Evolutionary conservation across 768 basidiomycete species (phyloP).

Genomic region (Botryobasidium botryosum): DNA sequence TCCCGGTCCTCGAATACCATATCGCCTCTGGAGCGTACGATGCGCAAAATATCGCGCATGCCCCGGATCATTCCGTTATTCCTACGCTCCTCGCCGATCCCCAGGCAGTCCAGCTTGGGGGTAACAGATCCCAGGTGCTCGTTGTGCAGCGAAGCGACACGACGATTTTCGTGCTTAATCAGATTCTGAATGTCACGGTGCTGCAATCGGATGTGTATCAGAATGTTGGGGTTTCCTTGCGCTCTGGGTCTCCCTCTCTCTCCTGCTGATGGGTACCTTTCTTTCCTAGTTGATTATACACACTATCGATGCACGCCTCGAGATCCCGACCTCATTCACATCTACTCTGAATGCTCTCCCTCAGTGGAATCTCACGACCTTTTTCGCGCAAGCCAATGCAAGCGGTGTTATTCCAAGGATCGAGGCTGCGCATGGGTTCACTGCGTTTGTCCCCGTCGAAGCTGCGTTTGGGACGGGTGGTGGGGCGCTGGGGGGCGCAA

Average conservation of each 20-base stretch:
- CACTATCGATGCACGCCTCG: conserved; percentile 33
- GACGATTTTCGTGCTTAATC: conserved; percentile 30
- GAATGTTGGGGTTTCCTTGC: conserved; percentile 13
- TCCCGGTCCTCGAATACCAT: too few species aligned
- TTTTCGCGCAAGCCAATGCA: too few species aligned
- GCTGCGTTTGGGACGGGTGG: conserved; percentile 28
- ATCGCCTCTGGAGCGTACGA: too few species aligned
- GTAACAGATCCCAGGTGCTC: conserved; percentile 38
- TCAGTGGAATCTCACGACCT: too few species aligned
- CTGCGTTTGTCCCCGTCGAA: conserved; percentile 49
- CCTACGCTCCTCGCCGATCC: conserved; percentile 42
- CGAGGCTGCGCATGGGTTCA: conserved; percentile 33
- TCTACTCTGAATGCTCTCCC: too few species aligned
- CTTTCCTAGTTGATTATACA: conserved; percentile 28
- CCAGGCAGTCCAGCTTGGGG: conserved; percentile 36
- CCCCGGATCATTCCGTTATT: conserved; percentile 44
- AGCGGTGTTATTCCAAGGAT: too few species aligned
- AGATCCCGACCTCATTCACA: conserved; percentile 32
- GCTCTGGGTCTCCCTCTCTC: not conserved
- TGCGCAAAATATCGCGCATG: too few species aligned
- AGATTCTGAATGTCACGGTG: conserved; percentile 22
- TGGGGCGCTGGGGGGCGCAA: conserved; percentile 23
- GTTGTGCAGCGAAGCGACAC: conserved; percentile 27
- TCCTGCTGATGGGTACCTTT: not conserved
- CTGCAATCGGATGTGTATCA: conserved; percentile 24